Conservation (phyloP, 345 rosid species). For the Lenwebbia sp. region DNA sequence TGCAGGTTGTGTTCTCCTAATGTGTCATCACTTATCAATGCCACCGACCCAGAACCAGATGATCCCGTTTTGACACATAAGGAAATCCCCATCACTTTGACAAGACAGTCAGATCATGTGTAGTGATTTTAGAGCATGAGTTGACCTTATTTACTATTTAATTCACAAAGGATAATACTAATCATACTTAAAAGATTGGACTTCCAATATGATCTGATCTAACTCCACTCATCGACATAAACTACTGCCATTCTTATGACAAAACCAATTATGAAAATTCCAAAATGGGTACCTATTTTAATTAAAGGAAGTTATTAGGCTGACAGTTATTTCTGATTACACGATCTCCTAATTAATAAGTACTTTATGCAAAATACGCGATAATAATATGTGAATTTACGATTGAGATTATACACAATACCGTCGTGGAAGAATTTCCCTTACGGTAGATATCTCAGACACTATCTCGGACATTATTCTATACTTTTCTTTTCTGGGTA, state of each 20-base stretch:
- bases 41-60: background rate
- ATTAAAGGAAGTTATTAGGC: background rate
- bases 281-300: background rate
- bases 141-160: background rate
- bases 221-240: background rate
- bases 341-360: no score
- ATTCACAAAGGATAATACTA: background rate
- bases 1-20: background rate
- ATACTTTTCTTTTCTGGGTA: background rate
- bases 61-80: background rate
- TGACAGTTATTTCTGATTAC: no score
- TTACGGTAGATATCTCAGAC: background rate
- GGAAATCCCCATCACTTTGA: background rate
- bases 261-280: background rate
- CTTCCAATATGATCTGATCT: background rate
- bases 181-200: background rate
- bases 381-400: no score
- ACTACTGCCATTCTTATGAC: background rate
- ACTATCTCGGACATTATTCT: no score
- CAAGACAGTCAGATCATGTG: background rate
- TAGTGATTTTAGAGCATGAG: background rate
- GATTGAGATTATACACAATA: no score
- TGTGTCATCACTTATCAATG: background rate
- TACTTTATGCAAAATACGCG: no score
- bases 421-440: no score